Conservation (phyloP, 2,329 filamentous ascomycete genomes). For the Nigrospora osmanthi region DNA sequence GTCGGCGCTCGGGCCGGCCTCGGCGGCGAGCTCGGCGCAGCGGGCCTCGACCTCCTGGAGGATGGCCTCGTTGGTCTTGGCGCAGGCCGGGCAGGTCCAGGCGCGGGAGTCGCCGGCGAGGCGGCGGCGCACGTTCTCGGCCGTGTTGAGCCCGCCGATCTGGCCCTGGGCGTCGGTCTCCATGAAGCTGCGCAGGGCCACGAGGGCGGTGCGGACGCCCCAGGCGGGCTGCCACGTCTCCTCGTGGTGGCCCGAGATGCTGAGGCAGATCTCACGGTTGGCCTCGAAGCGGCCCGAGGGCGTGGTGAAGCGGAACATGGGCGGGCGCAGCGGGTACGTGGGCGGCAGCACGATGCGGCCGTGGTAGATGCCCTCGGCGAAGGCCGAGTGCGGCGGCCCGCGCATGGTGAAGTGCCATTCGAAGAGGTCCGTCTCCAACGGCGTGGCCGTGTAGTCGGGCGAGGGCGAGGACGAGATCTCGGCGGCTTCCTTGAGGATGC, state of each 20-base stretch:
- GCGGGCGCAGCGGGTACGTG: slow-evolving; percentile 84
- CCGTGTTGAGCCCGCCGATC: slow-evolving; percentile 79
- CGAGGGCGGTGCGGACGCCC: slow-evolving; percentile 85
- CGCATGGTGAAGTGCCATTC: slow-evolving; percentile 99
- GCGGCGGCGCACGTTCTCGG: slow-evolving; percentile 55
- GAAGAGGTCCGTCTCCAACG: slow-evolving; percentile 84
- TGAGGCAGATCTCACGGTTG: slow-evolving; percentile 93
- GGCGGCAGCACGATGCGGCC: slow-evolving; percentile 88
- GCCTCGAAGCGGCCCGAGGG: slow-evolving; percentile 90
- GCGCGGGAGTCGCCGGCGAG: slow-evolving; percentile 59
- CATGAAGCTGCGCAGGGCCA: slow-evolving; percentile 81
- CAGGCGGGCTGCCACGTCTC: slow-evolving; percentile 98
- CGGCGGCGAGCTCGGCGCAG: slow-evolving; percentile 21
- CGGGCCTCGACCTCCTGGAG: slow-evolving; percentile 59
- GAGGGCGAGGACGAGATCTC: slow-evolving; percentile 77
- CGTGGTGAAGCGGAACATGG: slow-evolving; percentile 91
- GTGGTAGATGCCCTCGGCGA: slow-evolving; percentile 81
- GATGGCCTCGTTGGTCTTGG: slow-evolving; percentile 64
- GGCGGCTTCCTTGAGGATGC: slow-evolving; percentile 84
- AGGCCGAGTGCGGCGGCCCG: slow-evolving; percentile 75
- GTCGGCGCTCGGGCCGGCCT: slow-evolving; percentile 9
- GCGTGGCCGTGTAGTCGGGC: slow-evolving; percentile 76
- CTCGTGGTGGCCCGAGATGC: slow-evolving; percentile 90
- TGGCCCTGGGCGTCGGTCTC: slow-evolving; percentile 83
- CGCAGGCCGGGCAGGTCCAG: slow-evolving; percentile 67